Base-by-base conservation (phyloP, 2,329 filamentous ascomycete species). In the Diaporthe sp. region DNA sequence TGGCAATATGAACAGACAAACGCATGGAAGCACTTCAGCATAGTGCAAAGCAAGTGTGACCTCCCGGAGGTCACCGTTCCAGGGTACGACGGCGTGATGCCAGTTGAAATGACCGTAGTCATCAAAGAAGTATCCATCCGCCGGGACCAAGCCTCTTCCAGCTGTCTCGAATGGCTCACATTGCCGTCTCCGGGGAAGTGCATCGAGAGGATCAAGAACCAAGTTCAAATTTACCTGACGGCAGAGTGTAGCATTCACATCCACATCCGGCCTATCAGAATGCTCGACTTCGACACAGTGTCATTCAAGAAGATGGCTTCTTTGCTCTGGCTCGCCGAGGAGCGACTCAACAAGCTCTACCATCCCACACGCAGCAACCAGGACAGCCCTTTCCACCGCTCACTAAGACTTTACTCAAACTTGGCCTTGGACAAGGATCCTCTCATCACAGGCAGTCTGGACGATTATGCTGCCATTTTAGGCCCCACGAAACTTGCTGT, bases 281-380 rank as follows among this genome's bases (percentile, higher is more conserved):
- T 38, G 6, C 42, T 25, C 0, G 12, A 33, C 0, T 50, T 67
- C 8, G 30, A 35, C 30, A 19, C 52, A 2, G 19, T 9, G 10
- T 17, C 61, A 4, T 67, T 67, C 45, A 67, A 67, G 42, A 50
- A 38, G 13, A n/a, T 50, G 28, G 61, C 61, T 3, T 67, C 61
- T 1, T 6, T 67, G 5, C 15, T 67, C 9, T 67, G 61, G 61
- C 45, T 67, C 5, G 61, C 61, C 15, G 61, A 67, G 22, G 61
- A 35, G 2, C 28, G 61, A 2, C 42, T 67, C 2, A 9, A 67
- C 30, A 50, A 67, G 19, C 61, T 67, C 30, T 67, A 67, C 8
- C 61, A 67, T 35, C 61, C 61, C 1, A 12, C 28, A 3, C 61
- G 42, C 7, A 35, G 4, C 30, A 12, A 10, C 15, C 8, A 8